Base-by-base conservation (phyloP, 768 basidiomycete genomes). In the Trametes maxima region DNA sequence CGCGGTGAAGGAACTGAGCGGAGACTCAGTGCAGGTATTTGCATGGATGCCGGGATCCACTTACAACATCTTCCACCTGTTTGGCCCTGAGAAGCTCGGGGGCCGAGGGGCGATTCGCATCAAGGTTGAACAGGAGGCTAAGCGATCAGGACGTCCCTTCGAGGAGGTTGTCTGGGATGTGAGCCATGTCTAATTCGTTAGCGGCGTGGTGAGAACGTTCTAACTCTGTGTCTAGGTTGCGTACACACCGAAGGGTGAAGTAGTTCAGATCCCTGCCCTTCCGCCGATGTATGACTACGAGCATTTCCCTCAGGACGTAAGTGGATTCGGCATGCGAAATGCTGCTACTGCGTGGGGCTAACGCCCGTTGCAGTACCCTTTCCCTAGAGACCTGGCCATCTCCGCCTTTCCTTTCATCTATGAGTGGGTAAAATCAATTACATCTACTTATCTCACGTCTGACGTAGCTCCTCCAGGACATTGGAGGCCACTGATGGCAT, bases 261-360 rank as follows among this genome's bases (percentile, higher is more conserved):
- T 71, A 10, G 40, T 67, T 11, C 42, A 42, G 1, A 33, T 63
- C 12, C 68, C 68, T 2, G 68, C 65, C 1, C 22, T 71, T 22
- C 68, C 70, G 13, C 54, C 62, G 3, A 65, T 70, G 47, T 66
- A 68, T 24, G 62, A 67, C 47, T 59, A 68, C 33, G 69, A 70
- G 52, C 58, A 48, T 25, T 54, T 42, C 49, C 44, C 52, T 6
- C 54, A 46, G 19, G 54, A 45, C 24, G 54, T 55, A 37, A 4
- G 44, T 44, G 5, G 11, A 16, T 47, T 8, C 10, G 6, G 3
- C 7, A 21, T 24, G 22, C 16, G 22, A 2, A 2, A 25, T 47
- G 10, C 22, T 24, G 4, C 3, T 8, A 33, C 3, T 33, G 3
- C 28, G 28, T 8, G 8, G 3, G 28, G 8, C 28, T 33, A 3